Percentiles rank a stretch among this genome's conserved stretches.
phyloP scores from a whole-genome alignment of 2,329 filamentous ascomycete species.

The Incumbomyces delicatus region DNA sequence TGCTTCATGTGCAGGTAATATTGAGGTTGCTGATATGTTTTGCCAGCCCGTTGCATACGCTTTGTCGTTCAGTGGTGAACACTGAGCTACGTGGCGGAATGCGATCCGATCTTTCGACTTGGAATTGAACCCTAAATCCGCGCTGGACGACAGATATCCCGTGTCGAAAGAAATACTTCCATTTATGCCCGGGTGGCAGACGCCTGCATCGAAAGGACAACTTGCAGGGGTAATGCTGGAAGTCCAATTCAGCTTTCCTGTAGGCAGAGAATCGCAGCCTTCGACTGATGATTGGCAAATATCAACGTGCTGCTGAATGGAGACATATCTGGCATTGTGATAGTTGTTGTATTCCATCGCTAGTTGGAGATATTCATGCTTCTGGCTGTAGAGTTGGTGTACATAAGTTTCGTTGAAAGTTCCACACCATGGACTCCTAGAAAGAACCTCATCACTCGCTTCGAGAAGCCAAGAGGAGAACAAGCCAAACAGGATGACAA shows the following conservation, averaged over 20 bases:
- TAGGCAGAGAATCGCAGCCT: constrained; percentile 2
- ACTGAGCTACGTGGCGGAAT: constrained; percentile 6
- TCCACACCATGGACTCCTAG: constrained; percentile 4
- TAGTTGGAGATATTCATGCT: neutral
- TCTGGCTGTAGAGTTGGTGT: neutral
- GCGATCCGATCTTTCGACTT: constrained; percentile 5
- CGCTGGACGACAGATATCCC: constrained; percentile 7
- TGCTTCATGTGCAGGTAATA: neutral
- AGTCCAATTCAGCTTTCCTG: constrained; percentile 1
- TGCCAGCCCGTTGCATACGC: constrained; percentile 6
- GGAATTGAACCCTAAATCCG: constrained; percentile 10
- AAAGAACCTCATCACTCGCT: constrained; percentile 5
- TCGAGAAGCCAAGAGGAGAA: constrained; percentile 7
- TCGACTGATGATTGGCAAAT: constrained; percentile 1
- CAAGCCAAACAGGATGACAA: constrained; percentile 2
- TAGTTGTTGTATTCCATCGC: constrained; percentile 6
- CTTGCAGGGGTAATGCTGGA: neutral
- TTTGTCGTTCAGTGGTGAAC: constrained; percentile 6
- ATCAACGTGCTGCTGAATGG: constrained; percentile 8
- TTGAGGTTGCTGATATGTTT: constrained; percentile 1
- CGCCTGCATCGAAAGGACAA: constrained; percentile 4
- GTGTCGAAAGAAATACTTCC: constrained; percentile 10
- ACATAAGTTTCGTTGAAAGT: constrained; percentile 1
- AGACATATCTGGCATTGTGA: constrained; percentile 1
- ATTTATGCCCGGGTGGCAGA: constrained; percentile 6